Evolutionary conservation across 73 alveolate genomes (phyloP), one percentile per base, ranked within the genome.

Genomic region (Blepharisma japonicum): DNA sequence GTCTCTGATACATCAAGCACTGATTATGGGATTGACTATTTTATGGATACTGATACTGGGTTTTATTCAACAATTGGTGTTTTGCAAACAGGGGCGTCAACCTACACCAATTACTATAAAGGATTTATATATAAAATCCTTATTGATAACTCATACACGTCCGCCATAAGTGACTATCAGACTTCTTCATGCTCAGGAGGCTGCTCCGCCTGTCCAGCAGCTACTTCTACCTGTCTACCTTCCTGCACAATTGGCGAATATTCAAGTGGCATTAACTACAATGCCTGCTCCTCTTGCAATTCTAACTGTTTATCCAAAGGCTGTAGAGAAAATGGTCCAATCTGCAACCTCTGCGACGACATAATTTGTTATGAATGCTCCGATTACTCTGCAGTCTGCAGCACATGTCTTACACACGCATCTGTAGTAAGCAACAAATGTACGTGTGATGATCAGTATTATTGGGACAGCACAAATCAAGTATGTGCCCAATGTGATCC

Each of bases 111-210:
- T 61, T 61, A 61, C 5, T 61, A 61, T 61, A 61, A 0, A 1
- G 74, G 74, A 39, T 61, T 20, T 61, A 61, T 61, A 14, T 61
- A 18, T 5, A n/a, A 61, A 9, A 61, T 61, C 23, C 18, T 61
- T 1, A 39, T 61, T 20, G 74, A 61, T 61, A 39, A 14, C 14
- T n/a, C 14, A 0, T 9, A 14, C 2, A 1, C 14, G 14, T 20
- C 14, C 0, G 47, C 74, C 23, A 61, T 2, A 14, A 61, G 18
- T 14, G 74, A 61, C 11, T 14, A 14, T 61, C 18, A 11, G 11
- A 61, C 47, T 25, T 1, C 11, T 61, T 32, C 42, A 1, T 61
- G 74, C 5, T 14, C 39, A 14, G 74, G 47, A 20, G 74, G 74
- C 14, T 61, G 74, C 74, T 9, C 74, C 23, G 2, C 38, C 14